These are phyloP conservation scores for Aeschynomene evenia DNA, from an alignment of 306 rosid species.

Conservation along the genomic window DNA sequence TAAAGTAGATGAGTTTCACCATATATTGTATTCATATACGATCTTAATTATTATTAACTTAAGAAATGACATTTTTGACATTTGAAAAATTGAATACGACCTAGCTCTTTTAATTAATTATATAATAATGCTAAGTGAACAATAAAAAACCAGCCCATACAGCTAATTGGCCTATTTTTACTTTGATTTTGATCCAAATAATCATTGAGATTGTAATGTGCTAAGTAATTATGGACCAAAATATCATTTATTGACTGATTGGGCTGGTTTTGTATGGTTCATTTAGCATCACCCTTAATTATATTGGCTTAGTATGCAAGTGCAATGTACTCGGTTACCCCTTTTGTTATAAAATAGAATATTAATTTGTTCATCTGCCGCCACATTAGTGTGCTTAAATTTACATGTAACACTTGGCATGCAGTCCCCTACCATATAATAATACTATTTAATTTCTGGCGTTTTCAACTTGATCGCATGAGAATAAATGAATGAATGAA, in stretches of 20 bases:
- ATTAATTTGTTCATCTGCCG: not conserved
- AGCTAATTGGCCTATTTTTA: too few relatives aligned
- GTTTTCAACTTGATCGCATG: not conserved
- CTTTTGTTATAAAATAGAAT: not conserved
- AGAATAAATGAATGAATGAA: too few relatives aligned
- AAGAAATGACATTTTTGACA: conserved; percentile 24
- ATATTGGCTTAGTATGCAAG: not conserved
- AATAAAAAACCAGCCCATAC: too few relatives aligned
- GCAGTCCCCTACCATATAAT: not conserved
- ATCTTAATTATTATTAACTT: conserved; percentile 38
- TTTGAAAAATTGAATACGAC: conserved; percentile 49
- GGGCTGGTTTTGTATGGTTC: too few relatives aligned
- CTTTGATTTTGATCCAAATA: too few relatives aligned
- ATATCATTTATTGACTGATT: too few relatives aligned
- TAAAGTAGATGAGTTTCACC: conserved; percentile 46
- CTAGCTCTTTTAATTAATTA: too few relatives aligned
- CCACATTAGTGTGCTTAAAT: not conserved
- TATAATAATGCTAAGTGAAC: too few relatives aligned
- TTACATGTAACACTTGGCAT: not conserved
- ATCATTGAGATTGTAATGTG: too few relatives aligned
- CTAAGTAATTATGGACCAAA: too few relatives aligned
- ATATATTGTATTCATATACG: too few relatives aligned
- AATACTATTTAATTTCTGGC: not conserved
- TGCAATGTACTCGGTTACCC: not conserved
- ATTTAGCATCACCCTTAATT: too few relatives aligned